A percentile compares a stretch with the other conserved stretches of the same genome.
phyloP scores from a whole-genome alignment of 768 basidiomycete genomes.

The Collybia sp. region DNA sequence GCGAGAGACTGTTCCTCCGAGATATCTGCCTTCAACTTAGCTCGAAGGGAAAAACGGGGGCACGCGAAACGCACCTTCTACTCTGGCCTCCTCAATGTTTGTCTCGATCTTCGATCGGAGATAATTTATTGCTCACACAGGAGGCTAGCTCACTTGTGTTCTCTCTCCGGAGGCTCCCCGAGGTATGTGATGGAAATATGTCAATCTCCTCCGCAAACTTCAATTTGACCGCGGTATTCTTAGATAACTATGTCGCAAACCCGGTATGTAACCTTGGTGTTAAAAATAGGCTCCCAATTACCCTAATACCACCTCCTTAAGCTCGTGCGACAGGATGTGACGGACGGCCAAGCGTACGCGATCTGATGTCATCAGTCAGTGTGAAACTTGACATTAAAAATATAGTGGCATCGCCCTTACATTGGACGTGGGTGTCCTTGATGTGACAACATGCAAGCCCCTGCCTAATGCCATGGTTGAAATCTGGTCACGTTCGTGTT shows the following conservation, averaged over 20 bases:
- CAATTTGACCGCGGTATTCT: neutral
- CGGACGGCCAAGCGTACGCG: slow-evolving; percentile 15
- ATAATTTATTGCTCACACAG: too few species aligned
- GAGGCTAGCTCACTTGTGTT: slow-evolving; percentile 11
- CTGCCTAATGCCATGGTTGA: slow-evolving; percentile 33
- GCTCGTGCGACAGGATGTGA: slow-evolving; percentile 16
- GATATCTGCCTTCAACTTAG: slow-evolving; percentile 11
- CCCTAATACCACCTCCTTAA: neutral
- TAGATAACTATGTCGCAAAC: slow-evolving; percentile 14
- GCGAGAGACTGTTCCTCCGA: slow-evolving; percentile 10
- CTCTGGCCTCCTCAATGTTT: slow-evolving; percentile 11
- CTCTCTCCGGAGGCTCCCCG: slow-evolving; percentile 14
- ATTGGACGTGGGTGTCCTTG: slow-evolving; percentile 33
- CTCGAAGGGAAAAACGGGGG: slow-evolving; percentile 12
- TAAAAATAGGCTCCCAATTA: neutral
- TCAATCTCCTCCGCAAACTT: neutral
- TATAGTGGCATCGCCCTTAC: slow-evolving; percentile 28
- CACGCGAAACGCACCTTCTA: slow-evolving; percentile 8
- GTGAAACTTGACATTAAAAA: neutral
- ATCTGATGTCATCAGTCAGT: neutral
- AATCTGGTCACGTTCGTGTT: slow-evolving; percentile 1
- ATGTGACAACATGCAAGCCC: slow-evolving; percentile 34
- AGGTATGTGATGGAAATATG: slow-evolving; percentile 4
- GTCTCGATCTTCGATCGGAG: neutral
- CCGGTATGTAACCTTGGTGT: slow-evolving; percentile 6